phyloP scores from a whole-genome alignment of 495 filamentous ascomycete genomes.

The Penicillium dipodomyicola region DNA sequence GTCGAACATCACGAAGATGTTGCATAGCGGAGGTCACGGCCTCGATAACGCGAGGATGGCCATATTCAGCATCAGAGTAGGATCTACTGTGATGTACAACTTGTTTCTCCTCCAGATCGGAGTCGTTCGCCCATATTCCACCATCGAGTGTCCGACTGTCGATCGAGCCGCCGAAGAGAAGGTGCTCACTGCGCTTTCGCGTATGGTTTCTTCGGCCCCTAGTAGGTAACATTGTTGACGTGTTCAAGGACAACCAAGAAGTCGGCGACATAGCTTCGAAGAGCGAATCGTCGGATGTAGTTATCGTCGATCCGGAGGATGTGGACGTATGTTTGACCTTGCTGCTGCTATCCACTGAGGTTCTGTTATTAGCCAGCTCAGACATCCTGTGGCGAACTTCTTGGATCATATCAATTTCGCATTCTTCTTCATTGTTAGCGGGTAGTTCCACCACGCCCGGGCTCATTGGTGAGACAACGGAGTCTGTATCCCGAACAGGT shows the following conservation, averaged over 20 bases:
- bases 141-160: slow-evolving; percentile 14
- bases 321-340: slow-evolving; percentile 12
- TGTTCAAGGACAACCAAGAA: slow-evolving; percentile 11
- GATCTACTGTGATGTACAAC: slow-evolving; percentile 3
- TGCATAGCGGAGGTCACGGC: slow-evolving; percentile 34
- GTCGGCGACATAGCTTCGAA: slow-evolving; percentile 9
- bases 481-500: slow-evolving; percentile 12
- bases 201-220: not conserved
- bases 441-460: not conserved
- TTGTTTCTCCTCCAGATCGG: slow-evolving; percentile 8
- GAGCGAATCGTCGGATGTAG: slow-evolving; percentile 22
- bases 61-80: slow-evolving; percentile 5
- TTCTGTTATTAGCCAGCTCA: not conserved
- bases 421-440: slow-evolving; percentile 5
- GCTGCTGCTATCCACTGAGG: not conserved
- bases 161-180: slow-evolving; percentile 5
- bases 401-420: not conserved
- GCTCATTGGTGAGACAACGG: slow-evolving; percentile 9
- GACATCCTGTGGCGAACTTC: slow-evolving; percentile 1
- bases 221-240: slow-evolving; percentile 1
- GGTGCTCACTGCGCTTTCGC: slow-evolving; percentile 6
- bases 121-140: slow-evolving; percentile 4
- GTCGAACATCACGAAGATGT: slow-evolving; percentile 27
- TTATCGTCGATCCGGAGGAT: slow-evolving; percentile 23
- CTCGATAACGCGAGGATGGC: slow-evolving; percentile 22